Base-by-base conservation (phyloP, 2,329 filamentous ascomycete species). In the Apiospora malaysiana region DNA sequence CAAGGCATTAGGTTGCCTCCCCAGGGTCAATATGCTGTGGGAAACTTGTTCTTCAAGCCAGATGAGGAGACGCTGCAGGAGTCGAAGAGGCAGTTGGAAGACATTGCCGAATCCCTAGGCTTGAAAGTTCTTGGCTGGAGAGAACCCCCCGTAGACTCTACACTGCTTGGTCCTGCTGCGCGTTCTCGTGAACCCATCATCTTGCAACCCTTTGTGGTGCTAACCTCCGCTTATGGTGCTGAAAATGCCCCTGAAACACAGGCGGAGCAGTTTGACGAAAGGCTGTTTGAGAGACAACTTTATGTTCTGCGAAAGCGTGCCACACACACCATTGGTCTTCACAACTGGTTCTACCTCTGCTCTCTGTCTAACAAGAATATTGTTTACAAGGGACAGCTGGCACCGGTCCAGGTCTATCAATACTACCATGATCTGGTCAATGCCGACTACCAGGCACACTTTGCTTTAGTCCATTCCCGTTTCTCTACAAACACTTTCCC, bases 261-360 rank as follows among this genome's bases (percentile, higher is more conserved):
- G 81, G 87, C 91, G 71, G 90, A 94, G 78, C 86, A 89, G 78
- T 98, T 97, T 82, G 93, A 98, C 82, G 92, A 94, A 79, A 89
- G 90, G 76, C 88, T 90, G 73, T 98, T 98, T 82, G 96, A 98
- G 86, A 91, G 92, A 78, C 95, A 98, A 85, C 88, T 99, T 70
- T 99, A 95, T 82, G 89, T 98, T 73, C 89, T 99, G 76, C 92
- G 95, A 80, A 99, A 99, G 88, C 93, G 94, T 78, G 93, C 95
- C 69, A 97, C 95, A 66, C 94, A 98, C 85, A 93, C 94, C 78
- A 96, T 98, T 80, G 95, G 95, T 72, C 89, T 98, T 70, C 94
- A 97, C 83, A 98, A 98, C 83, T 98, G 95, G 95, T 98, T 98
- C 87, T 98, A 98, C 82, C 88, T 98, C 71, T 98, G 95, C 88